Base-by-base conservation (phyloP, 148 eudicot species). In the Diospyros kaki region DNA sequence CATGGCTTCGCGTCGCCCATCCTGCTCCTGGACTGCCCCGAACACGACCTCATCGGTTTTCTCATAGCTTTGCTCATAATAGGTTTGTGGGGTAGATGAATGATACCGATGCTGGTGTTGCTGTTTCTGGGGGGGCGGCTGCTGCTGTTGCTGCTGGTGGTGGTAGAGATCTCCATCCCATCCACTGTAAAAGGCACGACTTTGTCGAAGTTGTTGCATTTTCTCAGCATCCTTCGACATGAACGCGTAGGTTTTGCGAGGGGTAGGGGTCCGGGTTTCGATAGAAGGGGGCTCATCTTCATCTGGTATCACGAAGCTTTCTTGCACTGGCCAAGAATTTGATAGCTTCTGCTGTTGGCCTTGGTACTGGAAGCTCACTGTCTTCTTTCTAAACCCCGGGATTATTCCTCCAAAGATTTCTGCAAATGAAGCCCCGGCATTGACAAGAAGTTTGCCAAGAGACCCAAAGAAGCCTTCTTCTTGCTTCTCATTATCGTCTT, bases 1-100 rank as follows among this genome's bases (percentile, higher is more conserved):
- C 62, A 79, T 72, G 15, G 82, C 58, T 43, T 86, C 86, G 38
- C 71, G 83, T 69, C 69, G 76, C 64, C 74, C 84, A 18, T 81
- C 87, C 71, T 81, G 84, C 76, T 94, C 97, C 81, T 95, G 97
- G 39, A 92, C 90, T 13, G 98, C 98, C 54, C 98, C 98, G 71
- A 95, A 95, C 43, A 94, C 88, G 9, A 92, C 79, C 88, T 92
- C 97, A 14, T 84, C 83, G 55, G 95, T 87, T 46, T 78, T 75
- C 77, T 90, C 96, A n/a, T 40, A 58, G 75, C 88, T 89, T 74
- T 86, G 96, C 83, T 95, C 97, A n/a, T 90, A 95, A 84, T 82
- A 92, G 50, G 98, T 95, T 76, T 86, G 86, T 17, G 94, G 87
- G 15, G 52, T 68, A 2, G 96, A 82, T 3, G 91, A 88, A 70